phyloP scores from a whole-genome alignment of 1,284 basidiomycete genomes.

The Malassezia caprae region DNA sequence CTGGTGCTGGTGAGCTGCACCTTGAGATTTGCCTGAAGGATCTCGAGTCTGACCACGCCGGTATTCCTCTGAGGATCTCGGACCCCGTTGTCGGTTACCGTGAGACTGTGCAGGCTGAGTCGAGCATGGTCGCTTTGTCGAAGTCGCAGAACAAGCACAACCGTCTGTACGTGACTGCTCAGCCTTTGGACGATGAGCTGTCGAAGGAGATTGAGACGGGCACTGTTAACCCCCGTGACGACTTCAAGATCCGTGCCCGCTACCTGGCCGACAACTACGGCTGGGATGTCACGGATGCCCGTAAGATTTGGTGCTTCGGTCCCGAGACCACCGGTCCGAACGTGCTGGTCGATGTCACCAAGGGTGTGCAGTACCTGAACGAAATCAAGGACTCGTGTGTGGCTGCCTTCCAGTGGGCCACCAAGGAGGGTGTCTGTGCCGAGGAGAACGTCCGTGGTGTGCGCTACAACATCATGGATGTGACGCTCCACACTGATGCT shows the following conservation, averaged over 20 bases:
- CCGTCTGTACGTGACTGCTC: conserved; percentile 85
- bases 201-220: conserved; percentile 84
- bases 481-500: conserved; percentile 93
- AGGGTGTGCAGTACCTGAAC: conserved; percentile 66
- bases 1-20: conserved; percentile 97
- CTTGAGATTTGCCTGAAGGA: conserved; percentile 99
- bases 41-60: conserved; percentile 98
- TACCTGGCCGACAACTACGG: conserved; percentile 89
- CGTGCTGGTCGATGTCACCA: conserved; percentile 92
- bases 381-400: conserved; percentile 99
- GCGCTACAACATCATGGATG: conserved; percentile 91
- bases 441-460: conserved; percentile 99
- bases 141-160: conserved; percentile 99
- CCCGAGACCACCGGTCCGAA: conserved; percentile 97
- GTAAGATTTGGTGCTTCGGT: conserved; percentile 99
- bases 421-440: conserved; percentile 69
- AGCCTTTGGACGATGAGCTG: conserved; percentile 88
- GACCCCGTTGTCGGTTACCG: conserved; percentile 97
- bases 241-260: conserved; percentile 94
- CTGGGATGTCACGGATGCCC: conserved; percentile 98
- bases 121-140: conserved; percentile 87
- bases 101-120: conserved; percentile 95
- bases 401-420: conserved; percentile 99
- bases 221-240: conserved; percentile 79
- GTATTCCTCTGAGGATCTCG: conserved; percentile 97